phyloP scores from a whole-genome alignment of 306 rosid species.

The Acacia crassicarpa region DNA sequence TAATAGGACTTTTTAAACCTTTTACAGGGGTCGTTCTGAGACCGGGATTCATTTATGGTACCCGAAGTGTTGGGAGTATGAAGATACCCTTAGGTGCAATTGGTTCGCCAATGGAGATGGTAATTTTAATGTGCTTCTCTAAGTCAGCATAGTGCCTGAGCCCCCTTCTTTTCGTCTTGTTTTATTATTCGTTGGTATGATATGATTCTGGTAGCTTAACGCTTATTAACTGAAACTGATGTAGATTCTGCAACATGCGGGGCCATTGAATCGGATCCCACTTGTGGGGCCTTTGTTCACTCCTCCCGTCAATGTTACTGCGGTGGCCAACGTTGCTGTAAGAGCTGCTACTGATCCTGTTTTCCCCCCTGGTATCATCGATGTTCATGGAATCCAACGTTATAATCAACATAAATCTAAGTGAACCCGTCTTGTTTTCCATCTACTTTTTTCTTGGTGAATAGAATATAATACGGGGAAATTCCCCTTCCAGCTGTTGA shows the following conservation, averaged over 20 bases:
- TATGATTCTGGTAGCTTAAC: background rate
- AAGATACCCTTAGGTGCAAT: slow-evolving; percentile 81
- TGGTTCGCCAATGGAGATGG: slow-evolving; percentile 92
- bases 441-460: slow-evolving; percentile 6
- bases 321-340: slow-evolving; percentile 83
- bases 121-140: slow-evolving; percentile 36
- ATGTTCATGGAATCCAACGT: slow-evolving; percentile 75
- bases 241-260: slow-evolving; percentile 74
- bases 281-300: slow-evolving; percentile 83
- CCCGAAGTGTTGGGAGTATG: slow-evolving; percentile 80
- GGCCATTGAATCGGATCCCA: slow-evolving; percentile 71
- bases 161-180: background rate
- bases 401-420: slow-evolving; percentile 64
- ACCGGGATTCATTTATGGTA: slow-evolving; percentile 94
- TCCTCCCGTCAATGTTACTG: slow-evolving; percentile 82
- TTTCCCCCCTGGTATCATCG: slow-evolving; percentile 89
- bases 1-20: slow-evolving; percentile 9
- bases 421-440: slow-evolving; percentile 14
- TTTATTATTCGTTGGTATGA: slow-evolving; percentile 22
- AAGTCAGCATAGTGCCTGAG: background rate
- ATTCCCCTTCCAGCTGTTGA: slow-evolving; percentile 19
- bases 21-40: slow-evolving; percentile 90
- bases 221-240: slow-evolving; percentile 17
- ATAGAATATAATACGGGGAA: slow-evolving; percentile 26
- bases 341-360: slow-evolving; percentile 96